Evolutionary conservation across 257 asterid genomes (phyloP), one percentile per base, ranked within the genome.

Genomic region (Echium plantagineum): DNA sequence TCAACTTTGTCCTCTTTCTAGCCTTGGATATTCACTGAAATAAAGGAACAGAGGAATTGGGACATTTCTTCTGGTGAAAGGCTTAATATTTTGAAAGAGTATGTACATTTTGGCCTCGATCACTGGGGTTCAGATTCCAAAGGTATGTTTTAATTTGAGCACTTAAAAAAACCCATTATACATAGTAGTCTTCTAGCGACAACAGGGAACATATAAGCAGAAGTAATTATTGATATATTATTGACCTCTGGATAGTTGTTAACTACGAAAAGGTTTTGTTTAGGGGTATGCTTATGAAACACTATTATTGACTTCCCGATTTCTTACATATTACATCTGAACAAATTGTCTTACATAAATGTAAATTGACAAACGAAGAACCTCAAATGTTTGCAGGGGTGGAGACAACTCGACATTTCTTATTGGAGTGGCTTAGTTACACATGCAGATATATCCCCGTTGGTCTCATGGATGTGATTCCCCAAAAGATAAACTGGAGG

Each of bases 121-220:
- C 99, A 93, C 74, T 93, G 99, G 99, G 99, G 99, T 70, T 93
- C 96, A 13, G 99, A 93, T 72, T 75, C 95, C 9, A 93, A 89
- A 77, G 97, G 94, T 91, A 76, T 31, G 66, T 66, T 52, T 31
- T 21, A 5, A 16, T 21, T 21, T 18, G 9, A 42, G 12, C 49
- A 42, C 17, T 35, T 8, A 35, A 35, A 13, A 35, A 7, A 9
- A 9, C 13, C 2, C 17, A 42, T 17, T 42, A 28, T 28, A 12
- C 49, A 17, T 42, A 12, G 12, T 10, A 3, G 3, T 42, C 16
- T 42, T 42, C 13, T 12, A 42, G 49, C 17, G 12, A 42, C 49
- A 42, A 3, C 49, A 42, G 4, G 16, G 13, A 42, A 42, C 49
- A 42, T 42, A 42, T 42, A 42, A 42, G 5, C 4, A 10, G 49